phyloP scores from a whole-genome alignment of 257 asterid species.

The Striga asiatica region DNA sequence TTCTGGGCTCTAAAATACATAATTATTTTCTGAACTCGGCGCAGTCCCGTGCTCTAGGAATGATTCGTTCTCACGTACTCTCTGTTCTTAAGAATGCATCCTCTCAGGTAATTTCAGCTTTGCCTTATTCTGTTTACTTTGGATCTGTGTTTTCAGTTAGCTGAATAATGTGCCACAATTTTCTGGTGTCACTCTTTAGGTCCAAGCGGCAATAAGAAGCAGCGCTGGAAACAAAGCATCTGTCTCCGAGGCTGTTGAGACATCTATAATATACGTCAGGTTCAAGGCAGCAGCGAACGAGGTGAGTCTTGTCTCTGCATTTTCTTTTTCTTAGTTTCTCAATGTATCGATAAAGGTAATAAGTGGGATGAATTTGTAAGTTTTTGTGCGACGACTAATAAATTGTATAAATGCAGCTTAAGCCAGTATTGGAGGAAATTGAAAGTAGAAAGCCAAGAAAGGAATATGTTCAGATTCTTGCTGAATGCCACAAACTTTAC shows the following conservation, averaged over 20 bases:
- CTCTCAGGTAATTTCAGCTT: conserved; percentile 61
- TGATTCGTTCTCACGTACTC: conserved; percentile 85
- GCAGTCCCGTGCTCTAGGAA: conserved; percentile 96
- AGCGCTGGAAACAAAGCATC: conserved; percentile 62
- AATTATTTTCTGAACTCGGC: conserved; percentile 15
- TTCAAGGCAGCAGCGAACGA: conserved; percentile 98
- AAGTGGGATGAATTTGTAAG: background rate
- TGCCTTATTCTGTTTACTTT: conserved; percentile 10
- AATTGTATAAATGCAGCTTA: conserved; percentile 53
- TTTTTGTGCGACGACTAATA: conserved; percentile 10
- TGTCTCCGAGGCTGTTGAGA: conserved; percentile 89
- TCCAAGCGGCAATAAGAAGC: conserved; percentile 72
- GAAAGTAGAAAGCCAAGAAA: conserved; percentile 91
- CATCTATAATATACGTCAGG: conserved; percentile 84
- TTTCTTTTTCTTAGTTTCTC: conserved; percentile 9
- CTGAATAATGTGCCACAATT: conserved; percentile 12
- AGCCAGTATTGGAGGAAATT: conserved; percentile 84
- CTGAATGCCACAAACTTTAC: conserved; percentile 91
- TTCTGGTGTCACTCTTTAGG: conserved; percentile 33
- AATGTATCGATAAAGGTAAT: conserved; percentile 8
- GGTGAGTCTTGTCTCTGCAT: conserved; percentile 31
- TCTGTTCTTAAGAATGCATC: conserved; percentile 82
- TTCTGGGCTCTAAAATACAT: conserved; percentile 10
- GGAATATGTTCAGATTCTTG: conserved; percentile 83
- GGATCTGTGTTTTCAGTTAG: conserved; percentile 12